Conservation (phyloP, 78 protist species). For the Capsaspora owczarzaki region DNA sequence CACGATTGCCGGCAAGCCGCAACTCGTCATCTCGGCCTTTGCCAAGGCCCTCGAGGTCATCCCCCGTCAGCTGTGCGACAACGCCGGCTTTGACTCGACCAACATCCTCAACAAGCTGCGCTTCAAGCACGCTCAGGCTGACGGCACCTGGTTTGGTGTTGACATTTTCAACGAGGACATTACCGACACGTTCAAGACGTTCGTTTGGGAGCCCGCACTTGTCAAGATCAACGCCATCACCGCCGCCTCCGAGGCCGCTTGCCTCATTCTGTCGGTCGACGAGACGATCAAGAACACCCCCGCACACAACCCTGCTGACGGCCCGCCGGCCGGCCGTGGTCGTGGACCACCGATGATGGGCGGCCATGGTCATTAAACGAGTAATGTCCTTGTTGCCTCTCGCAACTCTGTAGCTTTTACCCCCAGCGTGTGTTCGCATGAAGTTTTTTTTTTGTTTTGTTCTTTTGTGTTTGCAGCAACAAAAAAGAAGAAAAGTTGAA, state of each 20-base stretch:
- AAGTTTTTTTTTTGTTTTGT: too few relatives aligned
- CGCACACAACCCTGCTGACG: not conserved
- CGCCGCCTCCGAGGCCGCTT: conserved; percentile 99
- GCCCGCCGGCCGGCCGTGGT: not conserved
- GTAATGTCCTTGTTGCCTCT: too few relatives aligned
- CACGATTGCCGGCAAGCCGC: conserved; percentile 85
- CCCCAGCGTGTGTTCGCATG: too few relatives aligned
- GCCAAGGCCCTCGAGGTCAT: conserved; percentile 96
- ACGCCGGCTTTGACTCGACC: conserved; percentile 98
- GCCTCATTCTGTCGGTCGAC: conserved; percentile 94
- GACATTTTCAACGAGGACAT: conserved; percentile 89
- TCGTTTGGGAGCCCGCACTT: conserved; percentile 96
- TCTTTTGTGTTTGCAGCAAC: too few relatives aligned
- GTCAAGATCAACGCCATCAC: conserved; percentile 89
- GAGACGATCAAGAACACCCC: conserved; percentile 87
- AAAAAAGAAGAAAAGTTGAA: too few relatives aligned
- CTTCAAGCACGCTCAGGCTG: conserved; percentile 68
- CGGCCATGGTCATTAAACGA: not conserved
- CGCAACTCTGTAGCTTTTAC: too few relatives aligned
- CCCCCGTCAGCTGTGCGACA: conserved; percentile 92
- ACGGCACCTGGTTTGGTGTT: conserved; percentile 89
- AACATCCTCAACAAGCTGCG: conserved; percentile 95
- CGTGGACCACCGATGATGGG: conserved; percentile 1
- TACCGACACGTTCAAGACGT: conserved; percentile 82
- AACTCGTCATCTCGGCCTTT: conserved; percentile 86